Evolutionary conservation across 257 asterid species (phyloP).

Genomic region (Oldenlandia corymbosa): DNA sequence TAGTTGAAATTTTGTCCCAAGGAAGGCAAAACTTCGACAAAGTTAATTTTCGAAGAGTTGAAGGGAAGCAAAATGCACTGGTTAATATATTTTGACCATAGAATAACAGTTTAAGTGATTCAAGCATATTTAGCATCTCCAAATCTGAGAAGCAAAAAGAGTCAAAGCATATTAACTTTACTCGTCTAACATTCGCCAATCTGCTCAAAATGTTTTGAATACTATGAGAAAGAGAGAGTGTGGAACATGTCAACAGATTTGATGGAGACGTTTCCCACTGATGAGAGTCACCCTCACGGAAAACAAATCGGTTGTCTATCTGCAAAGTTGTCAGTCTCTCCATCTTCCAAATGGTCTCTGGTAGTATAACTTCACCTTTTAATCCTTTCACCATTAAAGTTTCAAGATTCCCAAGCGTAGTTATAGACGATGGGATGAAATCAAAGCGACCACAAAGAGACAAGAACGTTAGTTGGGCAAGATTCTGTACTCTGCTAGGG

Average conservation of each 20-base stretch:
- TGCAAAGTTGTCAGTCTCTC: neutral
- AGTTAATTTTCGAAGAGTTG: constrained; percentile 12
- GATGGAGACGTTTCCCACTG: too few species aligned
- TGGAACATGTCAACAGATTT: neutral
- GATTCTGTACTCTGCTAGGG: neutral
- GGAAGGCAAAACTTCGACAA: neutral
- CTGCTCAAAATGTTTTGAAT: neutral
- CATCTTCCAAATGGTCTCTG: constrained; percentile 4
- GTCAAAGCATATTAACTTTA: neutral
- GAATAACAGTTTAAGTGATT: constrained; percentile 2
- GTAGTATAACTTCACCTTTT: neutral
- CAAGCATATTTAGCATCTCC: neutral
- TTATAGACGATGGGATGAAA: neutral
- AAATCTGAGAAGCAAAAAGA: neutral
- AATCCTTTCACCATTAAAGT: neutral
- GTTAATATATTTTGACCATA: neutral
- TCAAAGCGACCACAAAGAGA: neutral
- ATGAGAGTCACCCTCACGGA: neutral
- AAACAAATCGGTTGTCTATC: neutral
- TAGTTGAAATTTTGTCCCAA: neutral
- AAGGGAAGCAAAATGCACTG: constrained; percentile 4
- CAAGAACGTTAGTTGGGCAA: constrained; percentile 1
- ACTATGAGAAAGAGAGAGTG: neutral
- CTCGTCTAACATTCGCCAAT: neutral
- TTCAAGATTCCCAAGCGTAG: neutral